Base-by-base conservation (phyloP, 495 filamentous ascomycete genomes). In the Podospora pseudoanserina region DNA sequence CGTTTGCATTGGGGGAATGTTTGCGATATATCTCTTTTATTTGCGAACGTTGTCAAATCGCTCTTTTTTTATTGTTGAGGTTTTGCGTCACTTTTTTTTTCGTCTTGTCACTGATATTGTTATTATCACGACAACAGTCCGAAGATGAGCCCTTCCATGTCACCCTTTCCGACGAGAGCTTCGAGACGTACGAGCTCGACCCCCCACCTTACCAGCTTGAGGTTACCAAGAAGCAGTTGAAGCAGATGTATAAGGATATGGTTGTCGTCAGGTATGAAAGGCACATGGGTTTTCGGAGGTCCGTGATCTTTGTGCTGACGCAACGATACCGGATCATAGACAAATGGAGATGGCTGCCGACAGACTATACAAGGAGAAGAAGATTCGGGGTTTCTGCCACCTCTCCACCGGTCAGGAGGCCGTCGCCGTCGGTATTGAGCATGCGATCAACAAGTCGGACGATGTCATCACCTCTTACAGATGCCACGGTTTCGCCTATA, bases 311-410 rank as follows among this genome's bases (percentile, higher is more conserved):
- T 49, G 7, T 49, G 39, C 39, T 49, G 39, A 49, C 39, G 15
- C 39, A 49, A 49, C 39, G 39, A 11, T 34, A n/a, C 5, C 3
- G 57, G 30, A 18, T 32, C 9, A 5, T 65, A 97, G 95, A 79
- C 96, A 96, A 76, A 97, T 99, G 95, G 95, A 99, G 79, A 97
- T 98, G 95, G 94, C 93, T 71, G 92, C 94, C 82, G 94, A 98
- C 76, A 87, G 93, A 75, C 86, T 98, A 66, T 98, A 98, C 89
- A 98, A 98, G 83, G 93, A 97, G 86, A 98, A 98, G 88, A 97
- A 97, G 87, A 97, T 98, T 77, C 91, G 94, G 68, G 94, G 94
- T 83, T 98, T 98, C 92, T 98, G 94, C 84, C 95, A 99, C 84
- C 82, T 99, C 79, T 99, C 95, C 54, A 95, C 91, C 56, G 95